These are phyloP conservation scores for Dalechampia spathulata DNA, from an alignment of 441 rosid species.

Conservation along the genomic window DNA sequence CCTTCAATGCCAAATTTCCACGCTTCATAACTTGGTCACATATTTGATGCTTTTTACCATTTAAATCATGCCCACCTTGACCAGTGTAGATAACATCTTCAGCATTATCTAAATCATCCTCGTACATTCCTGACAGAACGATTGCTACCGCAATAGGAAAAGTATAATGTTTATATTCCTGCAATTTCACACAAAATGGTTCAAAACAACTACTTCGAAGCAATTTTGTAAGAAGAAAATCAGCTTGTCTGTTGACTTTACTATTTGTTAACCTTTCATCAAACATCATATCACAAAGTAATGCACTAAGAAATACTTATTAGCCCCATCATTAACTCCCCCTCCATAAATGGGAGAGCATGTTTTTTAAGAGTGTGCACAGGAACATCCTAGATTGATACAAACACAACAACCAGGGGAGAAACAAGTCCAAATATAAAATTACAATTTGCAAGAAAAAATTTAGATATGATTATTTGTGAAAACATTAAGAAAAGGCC, in stretches of 20 bases:
- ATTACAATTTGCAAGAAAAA: no score
- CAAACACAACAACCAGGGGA: no score
- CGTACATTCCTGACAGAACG: slow-evolving; percentile 82
- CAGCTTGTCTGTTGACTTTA: background rate
- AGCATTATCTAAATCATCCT: slow-evolving; percentile 86
- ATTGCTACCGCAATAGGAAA: slow-evolving; percentile 67
- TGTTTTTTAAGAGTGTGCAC: no score
- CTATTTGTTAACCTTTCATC: no score
- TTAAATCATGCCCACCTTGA: slow-evolving; percentile 77
- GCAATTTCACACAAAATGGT: slow-evolving; percentile 12
- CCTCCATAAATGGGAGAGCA: no score
- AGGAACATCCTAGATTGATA: no score
- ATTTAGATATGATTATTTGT: no score
- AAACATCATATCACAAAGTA: no score
- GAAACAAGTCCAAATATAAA: no score
- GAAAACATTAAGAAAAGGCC: no score
- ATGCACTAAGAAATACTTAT: no score
- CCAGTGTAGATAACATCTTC: slow-evolving; percentile 83
- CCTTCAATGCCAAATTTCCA: slow-evolving; percentile 91
- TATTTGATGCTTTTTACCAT: slow-evolving; percentile 74
- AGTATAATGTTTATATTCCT: slow-evolving; percentile 37
- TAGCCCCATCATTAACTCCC: no score
- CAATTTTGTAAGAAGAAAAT: background rate
- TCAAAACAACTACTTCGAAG: background rate
- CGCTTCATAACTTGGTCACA: slow-evolving; percentile 55